Percentiles rank a stretch among this genome's conserved stretches.
Conservation (phyloP, 169 alveolate genomes). For the Blepharisma undulans region DNA sequence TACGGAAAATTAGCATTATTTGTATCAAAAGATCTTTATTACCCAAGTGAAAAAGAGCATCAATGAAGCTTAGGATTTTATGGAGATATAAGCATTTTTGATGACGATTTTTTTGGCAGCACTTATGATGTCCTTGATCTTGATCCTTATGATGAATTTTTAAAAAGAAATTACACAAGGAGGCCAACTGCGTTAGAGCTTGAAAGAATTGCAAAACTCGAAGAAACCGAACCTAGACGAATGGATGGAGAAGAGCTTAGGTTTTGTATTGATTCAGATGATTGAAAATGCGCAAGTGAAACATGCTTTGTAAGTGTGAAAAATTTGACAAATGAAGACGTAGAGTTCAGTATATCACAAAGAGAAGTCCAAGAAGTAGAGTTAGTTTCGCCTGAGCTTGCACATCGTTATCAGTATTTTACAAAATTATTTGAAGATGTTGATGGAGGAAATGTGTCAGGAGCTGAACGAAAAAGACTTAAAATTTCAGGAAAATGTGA, state of each 20-base stretch:
- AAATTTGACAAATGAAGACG: constrained; percentile 1
- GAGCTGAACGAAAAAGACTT: constrained; percentile 46
- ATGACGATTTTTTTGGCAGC: not conserved
- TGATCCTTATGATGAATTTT: constrained; percentile 18
- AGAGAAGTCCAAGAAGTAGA: constrained; percentile 32
- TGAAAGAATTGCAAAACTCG: not conserved
- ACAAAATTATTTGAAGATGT: constrained; percentile 19
- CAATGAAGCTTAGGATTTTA: not conserved
- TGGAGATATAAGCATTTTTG: not conserved
- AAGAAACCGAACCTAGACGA: not conserved
- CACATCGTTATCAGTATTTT: not conserved
- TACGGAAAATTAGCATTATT: not conserved
- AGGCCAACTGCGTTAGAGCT: not conserved
- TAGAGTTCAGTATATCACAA: not conserved
- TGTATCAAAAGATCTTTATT: not conserved
- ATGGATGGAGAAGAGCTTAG: not conserved
- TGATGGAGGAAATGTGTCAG: constrained; percentile 11
- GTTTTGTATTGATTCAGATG: constrained; percentile 30
- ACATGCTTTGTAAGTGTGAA: not conserved
- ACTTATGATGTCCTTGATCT: not conserved
- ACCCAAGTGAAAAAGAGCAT: not conserved
- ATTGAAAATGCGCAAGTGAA: not conserved
- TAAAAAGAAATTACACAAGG: not conserved
- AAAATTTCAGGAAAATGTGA: constrained; percentile 38
- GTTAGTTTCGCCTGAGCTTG: not conserved